phyloP scores from a whole-genome alignment of 2,329 filamentous ascomycete genomes.

The Paracoccidioides brasiliensis region DNA sequence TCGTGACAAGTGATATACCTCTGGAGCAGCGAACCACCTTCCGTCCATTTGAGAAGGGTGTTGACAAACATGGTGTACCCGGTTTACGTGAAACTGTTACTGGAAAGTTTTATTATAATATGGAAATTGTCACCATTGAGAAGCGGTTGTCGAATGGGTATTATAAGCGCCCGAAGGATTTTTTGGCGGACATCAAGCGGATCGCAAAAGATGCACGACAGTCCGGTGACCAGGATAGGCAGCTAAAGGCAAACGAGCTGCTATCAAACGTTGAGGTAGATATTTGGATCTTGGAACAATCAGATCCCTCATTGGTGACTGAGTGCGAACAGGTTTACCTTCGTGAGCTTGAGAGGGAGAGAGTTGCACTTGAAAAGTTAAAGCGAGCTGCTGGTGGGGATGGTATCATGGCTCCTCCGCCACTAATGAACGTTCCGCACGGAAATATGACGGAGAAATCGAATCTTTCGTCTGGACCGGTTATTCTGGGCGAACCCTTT shows the following conservation, averaged over 20 bases:
- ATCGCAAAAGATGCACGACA: conserved; percentile 74
- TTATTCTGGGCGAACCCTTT: conserved; percentile 52
- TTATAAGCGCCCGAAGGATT: conserved; percentile 83
- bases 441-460: conserved; percentile 36
- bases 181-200: conserved; percentile 72
- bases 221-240: conserved; percentile 68
- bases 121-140: conserved; percentile 86
- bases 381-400: conserved; percentile 28
- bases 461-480: conserved; percentile 36
- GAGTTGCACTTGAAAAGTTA: conserved; percentile 46
- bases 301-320: conserved; percentile 46
- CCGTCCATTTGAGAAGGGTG: conserved; percentile 66
- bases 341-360: conserved; percentile 57
- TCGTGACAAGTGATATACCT: conserved; percentile 47
- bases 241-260: conserved; percentile 81
- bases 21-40: conserved; percentile 44
- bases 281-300: conserved; percentile 59
- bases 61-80: conserved; percentile 63
- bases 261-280: conserved; percentile 90
- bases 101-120: conserved; percentile 85
- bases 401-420: conserved; percentile 34
- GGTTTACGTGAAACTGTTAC: conserved; percentile 64
- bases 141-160: conserved; percentile 94
- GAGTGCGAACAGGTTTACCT: conserved; percentile 75
- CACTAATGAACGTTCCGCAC: conserved; percentile 40